Conservation (phyloP, 2,329 filamentous ascomycete genomes). For the Dothidotthia symphoricarpi region DNA sequence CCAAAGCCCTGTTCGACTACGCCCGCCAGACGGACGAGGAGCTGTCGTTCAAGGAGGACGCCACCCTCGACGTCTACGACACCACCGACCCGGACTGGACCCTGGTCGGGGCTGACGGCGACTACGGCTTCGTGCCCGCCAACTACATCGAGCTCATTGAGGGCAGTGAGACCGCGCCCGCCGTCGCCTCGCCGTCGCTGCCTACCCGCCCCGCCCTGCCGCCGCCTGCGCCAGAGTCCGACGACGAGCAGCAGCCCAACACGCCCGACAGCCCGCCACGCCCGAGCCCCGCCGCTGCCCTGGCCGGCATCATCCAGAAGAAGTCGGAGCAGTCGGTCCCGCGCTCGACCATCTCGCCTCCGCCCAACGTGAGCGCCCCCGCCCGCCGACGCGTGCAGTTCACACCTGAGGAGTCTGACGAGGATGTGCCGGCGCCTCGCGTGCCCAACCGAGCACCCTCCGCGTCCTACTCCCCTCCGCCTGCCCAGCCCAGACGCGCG, state of each 20-base stretch:
- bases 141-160: slow-evolving; percentile 85
- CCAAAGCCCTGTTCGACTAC: slow-evolving; percentile 97
- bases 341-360: slow-evolving; percentile 46
- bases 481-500: slow-evolving; percentile 41
- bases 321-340: slow-evolving; percentile 43
- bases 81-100: slow-evolving; percentile 95
- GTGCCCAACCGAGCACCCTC: slow-evolving; percentile 64
- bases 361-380: slow-evolving; percentile 51
- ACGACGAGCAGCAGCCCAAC: slow-evolving; percentile 44
- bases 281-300: slow-evolving; percentile 58
- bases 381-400: slow-evolving; percentile 54
- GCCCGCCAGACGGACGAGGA: slow-evolving; percentile 96
- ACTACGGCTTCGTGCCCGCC: slow-evolving; percentile 91
- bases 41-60: slow-evolving; percentile 90
- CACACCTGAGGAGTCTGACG: slow-evolving; percentile 67
- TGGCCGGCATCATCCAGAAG: slow-evolving; percentile 55
- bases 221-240: slow-evolving; percentile 16
- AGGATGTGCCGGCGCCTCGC: slow-evolving; percentile 58
- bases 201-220: slow-evolving; percentile 41
- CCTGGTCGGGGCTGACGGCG: slow-evolving; percentile 76
- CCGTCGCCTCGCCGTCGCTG: slow-evolving; percentile 48
- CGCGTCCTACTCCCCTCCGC: slow-evolving; percentile 53
- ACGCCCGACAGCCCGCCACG: slow-evolving; percentile 48
- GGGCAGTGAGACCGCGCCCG: slow-evolving; percentile 40
- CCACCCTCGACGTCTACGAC: slow-evolving; percentile 80